phyloP scores from a whole-genome alignment of 192 early-diverging fungal genomes.

The Entomortierella lignicola region DNA sequence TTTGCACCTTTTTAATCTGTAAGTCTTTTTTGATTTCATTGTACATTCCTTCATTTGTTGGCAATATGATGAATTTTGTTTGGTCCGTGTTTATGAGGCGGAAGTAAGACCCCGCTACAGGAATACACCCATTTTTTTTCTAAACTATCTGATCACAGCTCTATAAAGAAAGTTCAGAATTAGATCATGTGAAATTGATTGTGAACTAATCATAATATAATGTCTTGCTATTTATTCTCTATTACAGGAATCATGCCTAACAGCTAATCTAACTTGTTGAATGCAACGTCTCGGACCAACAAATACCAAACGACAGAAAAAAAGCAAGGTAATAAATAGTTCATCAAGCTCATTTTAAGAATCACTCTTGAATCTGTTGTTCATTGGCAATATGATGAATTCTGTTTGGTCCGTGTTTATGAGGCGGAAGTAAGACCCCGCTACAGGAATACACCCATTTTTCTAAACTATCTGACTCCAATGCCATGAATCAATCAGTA shows the following conservation, averaged over 20 bases:
- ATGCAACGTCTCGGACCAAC: too few relatives aligned
- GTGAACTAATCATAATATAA: not conserved
- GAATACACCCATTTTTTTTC: constrained; percentile 56
- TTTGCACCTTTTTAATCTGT: constrained; percentile 10
- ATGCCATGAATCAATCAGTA: constrained; percentile 1
- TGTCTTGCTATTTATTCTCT: too few relatives aligned
- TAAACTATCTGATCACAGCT: constrained; percentile 48
- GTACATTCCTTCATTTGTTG: not conserved
- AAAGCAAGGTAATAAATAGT: not conserved
- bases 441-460: constrained; percentile 53
- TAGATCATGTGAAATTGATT: constrained; percentile 1
- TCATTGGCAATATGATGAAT: not conserved
- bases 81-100: constrained; percentile 59
- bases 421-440: constrained; percentile 56
- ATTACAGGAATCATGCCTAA: too few relatives aligned
- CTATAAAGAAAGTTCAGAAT: not conserved
- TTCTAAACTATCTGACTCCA: constrained; percentile 55
- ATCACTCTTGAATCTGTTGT: not conserved
- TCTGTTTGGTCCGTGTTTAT: constrained; percentile 59
- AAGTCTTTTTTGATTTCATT: constrained; percentile 13
- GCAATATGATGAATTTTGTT: constrained; percentile 56
- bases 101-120: constrained; percentile 54
- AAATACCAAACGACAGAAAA: too few relatives aligned
- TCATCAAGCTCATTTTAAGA: not conserved
- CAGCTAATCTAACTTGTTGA: too few relatives aligned